Evolutionary conservation across 2,329 filamentous ascomycete genomes (phyloP), one percentile per base, ranked within the genome.

Genomic region (Apiospora kogelbergensis): DNA sequence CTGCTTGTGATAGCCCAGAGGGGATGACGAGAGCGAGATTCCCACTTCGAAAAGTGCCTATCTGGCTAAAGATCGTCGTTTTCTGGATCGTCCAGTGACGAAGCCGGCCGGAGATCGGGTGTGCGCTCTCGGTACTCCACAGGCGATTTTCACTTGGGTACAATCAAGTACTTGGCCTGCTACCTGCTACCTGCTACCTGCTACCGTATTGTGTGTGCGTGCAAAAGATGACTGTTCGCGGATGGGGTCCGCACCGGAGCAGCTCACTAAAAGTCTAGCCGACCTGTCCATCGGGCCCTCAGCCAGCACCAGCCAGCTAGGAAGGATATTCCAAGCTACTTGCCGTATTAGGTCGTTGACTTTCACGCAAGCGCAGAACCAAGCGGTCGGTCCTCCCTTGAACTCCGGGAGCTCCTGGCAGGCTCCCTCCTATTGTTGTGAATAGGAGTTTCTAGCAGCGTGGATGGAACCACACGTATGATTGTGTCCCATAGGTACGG

Each of bases 181-280:
- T 33, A 33, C 7, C 7, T 3, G 33, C 33, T n/a, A n/a, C n/a
- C n/a, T n/a, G n/a, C 33, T 33, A 3, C 33, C 3, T 33, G 33
- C 33, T 33, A 33, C 33, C 7, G 33, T 33, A 6, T 37, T n/a
- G 53, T 17, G 53, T n/a, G 30, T 42, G 40, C 13, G 40, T 42
- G 40, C 13, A 3, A 4, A 2, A 11, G 40, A 13, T 60, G 53
- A 60, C 30, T 37, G 30, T 37, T 37, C 15, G 48, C 26, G 26
- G 26, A 17, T 60, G 53, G 48, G 53, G 53, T 60, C 53, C 53
- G 53, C 53, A 60, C n/a, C 30, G 48, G 17, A 37, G 53, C 30
- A 60, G 53, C 53, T 60, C 53, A 60, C 53, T 33, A 60, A 60
- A n/a, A 60, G 53, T 20, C 53, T 60, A 60, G 53, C 53, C 37